Conservation (phyloP, 2,329 filamentous ascomycete species). For the Plenodomus lindquistii region DNA sequence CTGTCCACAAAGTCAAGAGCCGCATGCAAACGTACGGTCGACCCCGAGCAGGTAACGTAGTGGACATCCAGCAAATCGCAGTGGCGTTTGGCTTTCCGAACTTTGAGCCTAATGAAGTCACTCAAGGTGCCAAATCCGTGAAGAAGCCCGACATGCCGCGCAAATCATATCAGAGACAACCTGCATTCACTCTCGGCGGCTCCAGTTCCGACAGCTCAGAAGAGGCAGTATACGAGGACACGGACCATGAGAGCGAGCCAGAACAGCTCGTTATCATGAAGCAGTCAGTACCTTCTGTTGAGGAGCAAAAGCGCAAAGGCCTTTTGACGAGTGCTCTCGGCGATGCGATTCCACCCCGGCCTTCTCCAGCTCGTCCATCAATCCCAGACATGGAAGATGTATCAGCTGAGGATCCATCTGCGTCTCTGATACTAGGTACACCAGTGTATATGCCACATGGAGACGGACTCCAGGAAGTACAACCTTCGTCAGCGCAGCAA, state of each 20-base stretch:
- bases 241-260: background rate
- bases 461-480: background rate
- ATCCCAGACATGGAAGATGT: background rate
- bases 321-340: background rate
- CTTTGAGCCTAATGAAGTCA: background rate
- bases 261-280: background rate
- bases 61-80: background rate
- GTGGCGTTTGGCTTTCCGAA: background rate
- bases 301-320: background rate
- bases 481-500: background rate
- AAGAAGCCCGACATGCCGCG: background rate
- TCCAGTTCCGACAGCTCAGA: background rate
- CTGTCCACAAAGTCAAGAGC: background rate
- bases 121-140: background rate
- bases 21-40: background rate
- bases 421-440: background rate
- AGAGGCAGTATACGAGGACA: background rate
- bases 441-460: background rate
- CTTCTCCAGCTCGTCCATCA: background rate
- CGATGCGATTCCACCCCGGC: background rate
- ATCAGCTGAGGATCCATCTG: background rate
- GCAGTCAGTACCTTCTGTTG: background rate
- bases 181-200: background rate
- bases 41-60: background rate
- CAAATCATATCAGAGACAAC: background rate